Evolutionary conservation across 495 filamentous ascomycete genomes (phyloP).

Genomic region (Sporormia fimetaria): DNA sequence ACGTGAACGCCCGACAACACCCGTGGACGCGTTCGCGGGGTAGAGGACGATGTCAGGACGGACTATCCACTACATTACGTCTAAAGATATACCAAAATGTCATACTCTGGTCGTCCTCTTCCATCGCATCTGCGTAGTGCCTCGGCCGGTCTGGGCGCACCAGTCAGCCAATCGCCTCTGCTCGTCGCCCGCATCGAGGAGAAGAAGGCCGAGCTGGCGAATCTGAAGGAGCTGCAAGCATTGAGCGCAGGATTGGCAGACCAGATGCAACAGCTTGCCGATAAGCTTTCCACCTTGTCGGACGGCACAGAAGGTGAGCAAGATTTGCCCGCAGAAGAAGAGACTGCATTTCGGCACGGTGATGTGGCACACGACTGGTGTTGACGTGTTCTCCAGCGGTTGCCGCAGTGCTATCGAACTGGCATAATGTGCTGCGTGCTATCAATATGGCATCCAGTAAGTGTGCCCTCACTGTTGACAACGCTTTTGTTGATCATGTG

Average conservation of each 20-base stretch:
- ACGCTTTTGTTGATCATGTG: no score
- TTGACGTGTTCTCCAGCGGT: slow-evolving; percentile 50
- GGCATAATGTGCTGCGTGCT: slow-evolving; percentile 86
- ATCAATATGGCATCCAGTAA: slow-evolving; percentile 93
- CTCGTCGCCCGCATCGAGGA: slow-evolving; percentile 80
- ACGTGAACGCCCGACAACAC: slow-evolving; percentile 1
- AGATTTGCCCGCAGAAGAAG: neutral
- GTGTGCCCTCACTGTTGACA: slow-evolving; percentile 32
- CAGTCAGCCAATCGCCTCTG: slow-evolving; percentile 60
- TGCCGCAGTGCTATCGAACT: slow-evolving; percentile 83
- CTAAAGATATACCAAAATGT: no score
- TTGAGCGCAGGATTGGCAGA: slow-evolving; percentile 74
- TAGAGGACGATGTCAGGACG: no score
- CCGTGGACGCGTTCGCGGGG: no score
- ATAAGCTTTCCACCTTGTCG: slow-evolving; percentile 75
- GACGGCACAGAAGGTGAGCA: slow-evolving; percentile 79
- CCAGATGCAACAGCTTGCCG: slow-evolving; percentile 85
- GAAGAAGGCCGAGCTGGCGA: slow-evolving; percentile 88
- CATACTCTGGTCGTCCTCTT: slow-evolving; percentile 47
- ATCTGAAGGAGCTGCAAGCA: slow-evolving; percentile 73
- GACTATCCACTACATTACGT: no score
- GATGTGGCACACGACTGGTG: neutral
- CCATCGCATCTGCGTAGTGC: slow-evolving; percentile 52
- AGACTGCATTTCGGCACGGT: no score
- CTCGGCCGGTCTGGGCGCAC: slow-evolving; percentile 38